A percentile compares a stretch with the other conserved stretches of the same genome.
Conservation (phyloP, 2,329 filamentous ascomycete genomes). For the Calonectria hawksworthii region DNA sequence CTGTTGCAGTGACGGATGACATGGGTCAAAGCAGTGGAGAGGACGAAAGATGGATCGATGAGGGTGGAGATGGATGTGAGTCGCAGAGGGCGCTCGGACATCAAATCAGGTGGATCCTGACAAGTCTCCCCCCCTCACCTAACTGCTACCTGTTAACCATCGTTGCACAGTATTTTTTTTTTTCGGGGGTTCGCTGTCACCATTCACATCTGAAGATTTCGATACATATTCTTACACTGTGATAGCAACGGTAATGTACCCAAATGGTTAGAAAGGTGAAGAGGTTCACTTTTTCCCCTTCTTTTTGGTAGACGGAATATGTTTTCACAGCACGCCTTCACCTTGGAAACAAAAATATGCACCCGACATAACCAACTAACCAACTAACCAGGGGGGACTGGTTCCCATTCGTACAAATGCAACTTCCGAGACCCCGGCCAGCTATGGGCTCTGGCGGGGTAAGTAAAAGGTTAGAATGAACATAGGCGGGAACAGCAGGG, state of each 20-base stretch:
- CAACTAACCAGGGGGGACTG: not conserved
- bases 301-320: not conserved
- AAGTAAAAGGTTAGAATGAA: not conserved
- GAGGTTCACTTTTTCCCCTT: not conserved
- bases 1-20: not conserved
- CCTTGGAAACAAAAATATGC: not conserved
- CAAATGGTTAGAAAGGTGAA: not conserved
- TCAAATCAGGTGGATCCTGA: constrained; percentile 34
- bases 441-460: not conserved
- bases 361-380: not conserved
- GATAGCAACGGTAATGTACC: not conserved
- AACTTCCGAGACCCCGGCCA: not conserved
- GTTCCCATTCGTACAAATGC: not conserved
- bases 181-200: not conserved
- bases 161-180: not conserved
- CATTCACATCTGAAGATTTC: no score
- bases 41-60: constrained; percentile 5
- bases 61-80: constrained; percentile 34
- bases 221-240: not conserved
- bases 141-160: not conserved
- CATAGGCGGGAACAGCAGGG: not conserved
- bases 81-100: constrained; percentile 32
- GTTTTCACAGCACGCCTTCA: not conserved
- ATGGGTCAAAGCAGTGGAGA: constrained; percentile 3
- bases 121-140: not conserved